Evolutionary conservation across 768 basidiomycete genomes (phyloP).

Genomic region (Xanthoconium purpureum): DNA sequence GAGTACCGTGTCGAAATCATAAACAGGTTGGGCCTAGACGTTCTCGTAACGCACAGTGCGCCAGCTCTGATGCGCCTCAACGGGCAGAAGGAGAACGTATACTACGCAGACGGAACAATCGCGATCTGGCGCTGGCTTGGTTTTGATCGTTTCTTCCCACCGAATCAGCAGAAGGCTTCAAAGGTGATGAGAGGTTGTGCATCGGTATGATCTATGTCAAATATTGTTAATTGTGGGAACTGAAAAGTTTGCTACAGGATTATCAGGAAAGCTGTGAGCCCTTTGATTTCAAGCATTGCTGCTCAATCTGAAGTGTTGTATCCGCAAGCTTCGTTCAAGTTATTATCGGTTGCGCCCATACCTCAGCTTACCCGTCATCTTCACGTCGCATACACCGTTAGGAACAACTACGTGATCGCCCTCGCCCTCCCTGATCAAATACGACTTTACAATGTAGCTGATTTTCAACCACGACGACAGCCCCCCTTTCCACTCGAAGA

Average conservation of each 20-base stretch:
- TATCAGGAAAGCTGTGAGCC: slow-evolving; percentile 71
- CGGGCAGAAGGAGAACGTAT: slow-evolving; percentile 20
- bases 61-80: slow-evolving; percentile 44
- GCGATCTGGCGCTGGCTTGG: slow-evolving; percentile 69
- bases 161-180: slow-evolving; percentile 32
- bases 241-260: slow-evolving; percentile 45
- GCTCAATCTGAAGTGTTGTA: slow-evolving; percentile 1
- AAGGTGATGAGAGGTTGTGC: slow-evolving; percentile 53
- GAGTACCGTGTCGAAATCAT: not conserved
- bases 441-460: slow-evolving; percentile 44
- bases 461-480: slow-evolving; percentile 42
- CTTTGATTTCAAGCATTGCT: not conserved
- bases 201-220: slow-evolving; percentile 44
- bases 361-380: slow-evolving; percentile 36
- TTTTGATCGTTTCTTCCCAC: slow-evolving; percentile 62
- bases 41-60: slow-evolving; percentile 52
- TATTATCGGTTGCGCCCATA: slow-evolving; percentile 50
- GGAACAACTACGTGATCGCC: slow-evolving; percentile 53
- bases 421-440: slow-evolving; percentile 42
- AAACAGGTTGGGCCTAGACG: slow-evolving; percentile 55
- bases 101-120: slow-evolving; percentile 48
- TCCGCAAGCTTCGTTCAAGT: slow-evolving; percentile 59
- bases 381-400: slow-evolving; percentile 42
- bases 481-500: slow-evolving; percentile 41
- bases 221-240: not conserved